Evolutionary conservation across 495 filamentous ascomycete species (phyloP), one percentile per base, ranked within the genome.

Genomic region (Neurospora sp.): DNA sequence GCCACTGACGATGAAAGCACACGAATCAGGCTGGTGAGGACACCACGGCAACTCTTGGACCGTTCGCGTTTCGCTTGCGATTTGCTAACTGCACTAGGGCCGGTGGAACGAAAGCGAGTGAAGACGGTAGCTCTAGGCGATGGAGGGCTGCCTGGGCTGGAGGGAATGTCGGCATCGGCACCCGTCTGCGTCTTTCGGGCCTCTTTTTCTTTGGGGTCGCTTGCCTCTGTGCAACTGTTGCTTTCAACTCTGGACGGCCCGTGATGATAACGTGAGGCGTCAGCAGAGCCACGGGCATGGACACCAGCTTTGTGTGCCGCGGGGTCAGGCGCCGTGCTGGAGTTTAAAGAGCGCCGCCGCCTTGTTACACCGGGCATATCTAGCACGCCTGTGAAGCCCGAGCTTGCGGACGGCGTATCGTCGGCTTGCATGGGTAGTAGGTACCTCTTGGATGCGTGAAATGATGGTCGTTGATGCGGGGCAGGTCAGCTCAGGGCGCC

Each of bases 1-100:
- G 81, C 79, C 59, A 83, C 74, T 6, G 85, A 85, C 70, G 78
- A 82, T 9, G 54, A 66, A 8, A 66, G 54, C 66, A 83, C 41
- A 66, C 84, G 85, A 20, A 86, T 66, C 44, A 78, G 46, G 46
- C 72, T 73, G 23, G 70, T 40, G 74, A 75, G 12, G 69, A 39
- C 48, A 59, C 39, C 20, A 48, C 69, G 71, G 70, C 37, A 72
- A 35, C 35, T 39, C 39, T 74, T 44, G 23, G 9, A 70, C 42
- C 72, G 11, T 69, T 42, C 69, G 12, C 69, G 72, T 48, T 37
- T 18, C 39, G n/a, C 44, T 20, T 72, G 74, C 23, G 70, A 46
- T 38, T 69, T 66, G 54, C 27, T 35, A 66, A 66, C 54, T 66
- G 54, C 54, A 66, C 54, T 66, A 18, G 54, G 54, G 27, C 54